Conservation (phyloP, 305 asterid genomes). For the Andrographis paniculata region DNA sequence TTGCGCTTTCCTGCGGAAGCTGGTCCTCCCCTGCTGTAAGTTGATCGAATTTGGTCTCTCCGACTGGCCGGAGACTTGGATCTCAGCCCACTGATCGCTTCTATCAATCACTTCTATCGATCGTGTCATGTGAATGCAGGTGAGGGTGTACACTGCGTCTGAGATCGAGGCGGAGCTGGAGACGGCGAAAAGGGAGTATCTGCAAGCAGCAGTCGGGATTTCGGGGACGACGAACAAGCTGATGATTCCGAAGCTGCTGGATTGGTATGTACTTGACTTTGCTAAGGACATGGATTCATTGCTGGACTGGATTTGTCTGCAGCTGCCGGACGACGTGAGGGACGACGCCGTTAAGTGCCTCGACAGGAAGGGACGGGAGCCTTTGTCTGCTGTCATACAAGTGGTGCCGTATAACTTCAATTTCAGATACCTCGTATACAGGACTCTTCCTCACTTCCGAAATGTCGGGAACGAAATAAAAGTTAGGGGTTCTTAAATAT, state of each 20-base stretch:
- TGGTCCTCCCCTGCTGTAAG: conserved; percentile 97
- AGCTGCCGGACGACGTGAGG: conserved; percentile 55
- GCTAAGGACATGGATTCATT: conserved; percentile 71
- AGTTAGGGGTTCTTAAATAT: too few species aligned
- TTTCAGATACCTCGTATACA: conserved; percentile 68
- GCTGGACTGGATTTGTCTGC: conserved; percentile 78
- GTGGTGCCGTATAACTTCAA: conserved; percentile 59
- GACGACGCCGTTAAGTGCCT: conserved; percentile 43
- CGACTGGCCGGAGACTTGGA: too few species aligned
- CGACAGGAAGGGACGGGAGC: conserved; percentile 33
- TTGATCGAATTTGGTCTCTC: conserved; percentile 1
- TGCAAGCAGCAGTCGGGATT: conserved; percentile 68
- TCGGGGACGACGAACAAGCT: conserved; percentile 52
- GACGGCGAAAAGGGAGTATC: conserved; percentile 56
- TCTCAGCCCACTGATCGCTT: too few species aligned
- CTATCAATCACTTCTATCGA: too few species aligned
- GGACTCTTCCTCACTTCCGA: too few species aligned
- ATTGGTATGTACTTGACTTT: conserved; percentile 80
- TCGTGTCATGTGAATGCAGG: conserved; percentile 21
- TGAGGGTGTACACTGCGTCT: conserved; percentile 62
- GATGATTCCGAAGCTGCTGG: conserved; percentile 64
- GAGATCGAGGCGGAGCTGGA: conserved; percentile 60
- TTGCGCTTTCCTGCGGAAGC: conserved; percentile 82
- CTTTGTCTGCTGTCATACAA: conserved; percentile 39
- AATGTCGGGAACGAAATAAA: too few species aligned